Evolutionary conservation across 225 moss, liverwort and hornwort genomes (phyloP).

Genomic region (Takakia lepidozioides): DNA sequence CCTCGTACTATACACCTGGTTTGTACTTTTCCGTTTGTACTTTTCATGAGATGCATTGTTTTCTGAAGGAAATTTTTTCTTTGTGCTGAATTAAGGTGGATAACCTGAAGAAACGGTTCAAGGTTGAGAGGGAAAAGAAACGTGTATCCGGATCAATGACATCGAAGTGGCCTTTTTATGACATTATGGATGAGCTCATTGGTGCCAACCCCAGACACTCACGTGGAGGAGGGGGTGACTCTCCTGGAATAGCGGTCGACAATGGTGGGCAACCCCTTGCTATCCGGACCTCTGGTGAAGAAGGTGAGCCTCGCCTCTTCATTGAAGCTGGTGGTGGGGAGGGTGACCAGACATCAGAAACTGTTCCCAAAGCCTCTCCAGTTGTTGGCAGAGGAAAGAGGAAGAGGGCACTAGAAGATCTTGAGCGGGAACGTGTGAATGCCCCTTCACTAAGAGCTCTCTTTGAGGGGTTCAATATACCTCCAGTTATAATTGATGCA

Average conservation of each 20-base stretch:
- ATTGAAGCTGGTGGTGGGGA: conserved; percentile 21
- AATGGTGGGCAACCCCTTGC: conserved; percentile 25
- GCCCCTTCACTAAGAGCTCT: conserved; percentile 27
- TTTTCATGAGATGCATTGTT: neutral
- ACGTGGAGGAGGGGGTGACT: conserved; percentile 16
- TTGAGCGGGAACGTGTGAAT: conserved; percentile 41
- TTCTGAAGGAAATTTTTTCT: too few species aligned
- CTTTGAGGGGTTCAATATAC: conserved; percentile 37
- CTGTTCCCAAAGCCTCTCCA: conserved; percentile 34
- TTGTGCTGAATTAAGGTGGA: conserved; percentile 28
- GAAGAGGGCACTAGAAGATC: conserved; percentile 32
- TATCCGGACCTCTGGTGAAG: conserved; percentile 36
- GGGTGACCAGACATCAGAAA: conserved; percentile 45
- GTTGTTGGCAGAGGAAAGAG: conserved; percentile 35
- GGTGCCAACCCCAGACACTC: conserved; percentile 38
- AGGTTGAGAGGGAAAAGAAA: conserved; percentile 43
- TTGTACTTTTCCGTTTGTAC: neutral
- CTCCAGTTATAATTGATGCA: conserved; percentile 31
- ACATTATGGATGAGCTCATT: conserved; percentile 47
- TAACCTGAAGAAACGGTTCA: conserved; percentile 45
- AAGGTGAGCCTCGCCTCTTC: conserved; percentile 27
- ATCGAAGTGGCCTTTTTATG: conserved; percentile 43
- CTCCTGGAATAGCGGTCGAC: conserved; percentile 17
- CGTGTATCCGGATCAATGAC: conserved; percentile 31
- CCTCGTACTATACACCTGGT: neutral